These are phyloP conservation scores for Lablab purpureus DNA, from an alignment of 306 rosid genomes.

Conservation along the genomic window DNA sequence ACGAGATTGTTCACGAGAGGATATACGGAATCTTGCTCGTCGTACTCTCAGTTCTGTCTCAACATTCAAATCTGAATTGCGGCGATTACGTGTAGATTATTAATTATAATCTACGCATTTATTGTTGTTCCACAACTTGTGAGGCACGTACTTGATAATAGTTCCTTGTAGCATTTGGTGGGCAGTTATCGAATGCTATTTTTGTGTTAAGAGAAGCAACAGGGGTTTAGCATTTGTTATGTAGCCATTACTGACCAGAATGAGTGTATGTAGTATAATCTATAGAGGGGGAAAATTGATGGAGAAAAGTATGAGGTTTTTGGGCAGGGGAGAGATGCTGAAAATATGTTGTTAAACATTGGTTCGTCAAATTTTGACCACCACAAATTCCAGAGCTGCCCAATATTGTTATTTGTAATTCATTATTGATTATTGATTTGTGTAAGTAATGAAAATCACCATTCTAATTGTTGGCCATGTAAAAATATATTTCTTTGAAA, in stretches of 20 bases:
- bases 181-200: constrained; percentile 44
- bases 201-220: constrained; percentile 58
- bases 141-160: constrained; percentile 33
- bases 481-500: too few relatives aligned
- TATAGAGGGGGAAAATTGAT: constrained; percentile 33
- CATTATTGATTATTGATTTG: constrained; percentile 53
- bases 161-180: constrained; percentile 25
- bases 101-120: constrained; percentile 42
- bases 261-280: constrained; percentile 39
- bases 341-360: constrained; percentile 28
- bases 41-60: constrained; percentile 74
- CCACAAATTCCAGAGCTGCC: constrained; percentile 34
- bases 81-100: constrained; percentile 77
- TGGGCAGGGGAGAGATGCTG: constrained; percentile 31
- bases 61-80: constrained; percentile 79
- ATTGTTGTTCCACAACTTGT: constrained; percentile 38
- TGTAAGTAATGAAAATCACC: constrained; percentile 55
- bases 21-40: constrained; percentile 89
- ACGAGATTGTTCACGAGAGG: constrained; percentile 94
- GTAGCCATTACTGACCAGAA: constrained; percentile 40
- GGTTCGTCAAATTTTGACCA: constrained; percentile 43
- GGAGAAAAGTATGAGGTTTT: constrained; percentile 35
- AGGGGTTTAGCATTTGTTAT: constrained; percentile 46
- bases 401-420: constrained; percentile 56
- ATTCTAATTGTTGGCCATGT: too few relatives aligned